Base-by-base conservation (phyloP, 768 basidiomycete species). In the Boletus edulis region DNA sequence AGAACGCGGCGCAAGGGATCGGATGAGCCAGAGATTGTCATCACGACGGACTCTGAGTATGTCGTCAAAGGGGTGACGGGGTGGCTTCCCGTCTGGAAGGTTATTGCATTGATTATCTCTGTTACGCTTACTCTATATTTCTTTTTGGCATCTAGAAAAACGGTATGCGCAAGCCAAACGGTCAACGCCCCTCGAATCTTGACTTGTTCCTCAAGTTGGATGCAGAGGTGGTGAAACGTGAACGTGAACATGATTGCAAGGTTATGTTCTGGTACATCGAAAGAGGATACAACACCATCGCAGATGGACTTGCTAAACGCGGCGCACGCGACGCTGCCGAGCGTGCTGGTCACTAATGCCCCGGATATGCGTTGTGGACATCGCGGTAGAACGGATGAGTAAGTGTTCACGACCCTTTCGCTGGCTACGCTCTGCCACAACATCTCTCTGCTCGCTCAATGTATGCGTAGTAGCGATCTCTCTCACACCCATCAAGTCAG, bases 1-100 rank as follows among this genome's bases (percentile, higher is more conserved):
- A 32, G 12, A 22, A 51, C 34, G 20, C 34, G 41, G 18, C 13
- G 67, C 63, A 15, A 27, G 29, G 31, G 1, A 3, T 15, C n/a
- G 10, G 8, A 11, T 3, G 9, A 15, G 7, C 41, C 49, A 4
- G 3, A 6, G 17, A 39, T 55, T 42, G 3, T 72, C 27, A 47
- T 73, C 52, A 62, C 63, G 3, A 63, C 69, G 3, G 70, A 74
- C 53, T 72, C 73, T 5, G 66, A 71, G 49, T 74, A 74, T 37
- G 67, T 72, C 0, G 67, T 67, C 18, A 69, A 71, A 40, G 73
- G 70, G 12, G 67, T 72, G 34, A 68, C 68, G 2, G 66, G 73
- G 53, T 72, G 72, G 70, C 41, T 71, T 11, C 68, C 68, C 5
- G 29, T 12, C 14, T 74, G 72, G 72, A 67, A 65, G 64, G 71